Base-by-base conservation (phyloP, 257 asterid species). In the Buddleja alternifolia region DNA sequence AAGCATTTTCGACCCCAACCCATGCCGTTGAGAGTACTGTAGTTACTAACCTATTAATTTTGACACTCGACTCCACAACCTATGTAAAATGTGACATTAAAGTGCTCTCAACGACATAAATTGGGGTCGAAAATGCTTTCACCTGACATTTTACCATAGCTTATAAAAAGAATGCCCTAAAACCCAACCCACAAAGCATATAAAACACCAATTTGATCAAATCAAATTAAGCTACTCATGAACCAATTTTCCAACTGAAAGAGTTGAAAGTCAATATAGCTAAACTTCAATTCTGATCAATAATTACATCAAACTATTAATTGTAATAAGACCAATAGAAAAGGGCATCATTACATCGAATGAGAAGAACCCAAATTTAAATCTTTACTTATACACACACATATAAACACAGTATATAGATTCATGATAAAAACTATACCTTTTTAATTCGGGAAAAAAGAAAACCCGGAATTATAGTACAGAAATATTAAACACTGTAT, bases 401-500 rank as follows among this genome's bases (percentile, higher is more conserved):
- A 56, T 2, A 47, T 37, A 71, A 54, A 65, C 66, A 11, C 42
- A 14, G 48, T n/a, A 53, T 29, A 3, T 39, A 2, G 57, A 45
- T 10, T 53, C 42, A 47, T n/a, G 8, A 56, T 11, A 23, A 63
- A 54, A 51, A 48, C 11, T 72, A 52, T 72, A 79, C 84, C 76
- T 32, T 44, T 29, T 29, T 29, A 29, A 29, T 29, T 29, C 34
- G 34, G 34, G 34, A 5, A 29, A 29, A 29, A 29, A 29, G 34
- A 29, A 29, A 29, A 29, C 5, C 5, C 2, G 34, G 34, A 23
- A 15, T 60, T 20, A 4, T 42, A n/a, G 17, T 17, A n/a, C n/a
- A n/a, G n/a, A n/a, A n/a, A n/a, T n/a, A n/a, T n/a, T n/a, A n/a
- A n/a, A n/a, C n/a, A n/a, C n/a, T 16, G 7, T 59, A 70, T 29